Conservation (phyloP, 1,284 basidiomycete species). For the Fomitopsis betulina region DNA sequence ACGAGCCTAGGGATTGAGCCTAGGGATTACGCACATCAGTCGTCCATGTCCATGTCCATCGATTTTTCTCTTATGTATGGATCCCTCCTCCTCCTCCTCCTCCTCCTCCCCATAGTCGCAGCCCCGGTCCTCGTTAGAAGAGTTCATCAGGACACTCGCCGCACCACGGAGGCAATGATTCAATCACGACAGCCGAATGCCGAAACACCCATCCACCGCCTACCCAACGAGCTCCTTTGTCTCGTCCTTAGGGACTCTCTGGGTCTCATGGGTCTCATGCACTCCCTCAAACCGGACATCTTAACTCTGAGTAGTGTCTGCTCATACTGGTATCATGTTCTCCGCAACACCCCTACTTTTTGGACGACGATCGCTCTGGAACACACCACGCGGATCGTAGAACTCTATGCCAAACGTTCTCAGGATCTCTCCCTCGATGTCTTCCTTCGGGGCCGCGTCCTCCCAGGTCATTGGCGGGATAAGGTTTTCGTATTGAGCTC, state of each 20-base stretch:
- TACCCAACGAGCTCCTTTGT: not conserved
- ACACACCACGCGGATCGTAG: not conserved
- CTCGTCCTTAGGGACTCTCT: not conserved
- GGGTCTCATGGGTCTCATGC: no score
- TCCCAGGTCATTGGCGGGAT: not conserved
- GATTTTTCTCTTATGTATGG: no score
- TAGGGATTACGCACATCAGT: no score
- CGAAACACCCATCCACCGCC: not conserved
- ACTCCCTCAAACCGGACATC: not conserved
- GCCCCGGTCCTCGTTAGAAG: no score
- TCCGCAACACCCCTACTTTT: not conserved
- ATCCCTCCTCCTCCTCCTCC: no score
- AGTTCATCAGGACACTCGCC: no score
- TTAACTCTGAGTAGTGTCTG: not conserved
- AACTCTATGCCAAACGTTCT: not conserved
- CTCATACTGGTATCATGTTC: not conserved
- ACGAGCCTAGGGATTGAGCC: no score
- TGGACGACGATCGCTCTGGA: not conserved
- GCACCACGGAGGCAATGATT: no score
- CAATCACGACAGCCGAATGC: no score
- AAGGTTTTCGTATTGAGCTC: not conserved
- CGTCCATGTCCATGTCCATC: no score
- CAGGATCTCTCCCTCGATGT: not conserved
- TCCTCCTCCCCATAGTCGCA: no score
- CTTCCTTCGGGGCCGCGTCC: not conserved